Percentiles rank a stretch among this genome's conserved stretches.
Conservation (phyloP, 768 basidiomycete genomes). For the Xerocomellus chrysenteron region DNA sequence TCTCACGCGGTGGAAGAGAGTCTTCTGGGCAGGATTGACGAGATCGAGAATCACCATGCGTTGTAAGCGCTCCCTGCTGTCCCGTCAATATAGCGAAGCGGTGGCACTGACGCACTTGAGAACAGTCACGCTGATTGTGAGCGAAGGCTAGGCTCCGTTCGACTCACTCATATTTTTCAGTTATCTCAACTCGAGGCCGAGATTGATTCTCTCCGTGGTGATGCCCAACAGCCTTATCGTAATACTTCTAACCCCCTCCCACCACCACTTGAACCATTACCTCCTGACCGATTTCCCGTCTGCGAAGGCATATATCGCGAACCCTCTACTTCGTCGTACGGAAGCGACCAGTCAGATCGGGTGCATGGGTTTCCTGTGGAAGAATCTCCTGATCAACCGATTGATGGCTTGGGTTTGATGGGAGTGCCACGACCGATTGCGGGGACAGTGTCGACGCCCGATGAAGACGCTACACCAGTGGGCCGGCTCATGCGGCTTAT, state of each 20-base stretch:
- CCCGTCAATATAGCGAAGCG: not conserved
- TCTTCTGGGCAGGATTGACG: slow-evolving; percentile 31
- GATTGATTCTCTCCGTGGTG: slow-evolving; percentile 36
- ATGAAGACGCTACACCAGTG: slow-evolving; percentile 29
- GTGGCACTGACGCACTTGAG: slow-evolving; percentile 11
- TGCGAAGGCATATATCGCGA: slow-evolving; percentile 35
- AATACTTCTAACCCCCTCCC: slow-evolving; percentile 52
- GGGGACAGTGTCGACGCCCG: slow-evolving; percentile 27
- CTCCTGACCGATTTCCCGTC: slow-evolving; percentile 45
- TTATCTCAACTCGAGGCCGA: slow-evolving; percentile 35
- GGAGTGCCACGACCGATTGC: slow-evolving; percentile 23
- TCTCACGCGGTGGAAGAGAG: slow-evolving; percentile 38
- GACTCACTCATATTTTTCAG: slow-evolving; percentile 27
- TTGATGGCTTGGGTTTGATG: slow-evolving; percentile 27
- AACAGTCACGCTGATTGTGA: slow-evolving; percentile 16
- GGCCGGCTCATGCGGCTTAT: slow-evolving; percentile 18
- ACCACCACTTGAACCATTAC: slow-evolving; percentile 53
- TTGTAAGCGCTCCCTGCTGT: slow-evolving; percentile 21
- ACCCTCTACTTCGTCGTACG: slow-evolving; percentile 16
- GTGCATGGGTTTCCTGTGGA: slow-evolving; percentile 25
- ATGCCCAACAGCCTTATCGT: slow-evolving; percentile 29
- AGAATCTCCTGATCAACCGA: slow-evolving; percentile 28
- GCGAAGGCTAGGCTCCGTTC: slow-evolving; percentile 6
- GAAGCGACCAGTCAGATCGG: slow-evolving; percentile 21
- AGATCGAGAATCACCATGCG: slow-evolving; percentile 31